Evolutionary conservation across 352 stramenopile species (phyloP).

Genomic region (Pythium phragmitis): DNA sequence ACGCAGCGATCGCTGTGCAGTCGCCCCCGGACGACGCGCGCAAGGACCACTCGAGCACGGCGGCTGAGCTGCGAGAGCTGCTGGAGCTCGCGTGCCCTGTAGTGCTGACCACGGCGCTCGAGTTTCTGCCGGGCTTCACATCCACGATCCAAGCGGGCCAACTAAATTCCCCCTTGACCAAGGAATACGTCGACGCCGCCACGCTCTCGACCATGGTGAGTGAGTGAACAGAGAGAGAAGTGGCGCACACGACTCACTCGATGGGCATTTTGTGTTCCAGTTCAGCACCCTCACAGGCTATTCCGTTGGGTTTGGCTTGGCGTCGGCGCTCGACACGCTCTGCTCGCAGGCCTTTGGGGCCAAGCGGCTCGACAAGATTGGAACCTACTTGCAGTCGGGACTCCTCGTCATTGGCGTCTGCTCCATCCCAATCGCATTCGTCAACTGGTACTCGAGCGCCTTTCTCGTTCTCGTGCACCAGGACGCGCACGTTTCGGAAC

Average conservation of each 20-base stretch:
- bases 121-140: constrained; percentile 55
- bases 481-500: constrained; percentile 39
- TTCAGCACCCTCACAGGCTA: constrained; percentile 69
- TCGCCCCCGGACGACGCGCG: not conserved
- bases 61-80: constrained; percentile 38
- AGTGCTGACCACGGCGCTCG: constrained; percentile 42
- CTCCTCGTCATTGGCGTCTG: constrained; percentile 46
- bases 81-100: constrained; percentile 49
- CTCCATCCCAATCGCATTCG: constrained; percentile 38
- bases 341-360: constrained; percentile 85
- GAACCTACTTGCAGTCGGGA: constrained; percentile 61
- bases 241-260: too few relatives aligned
- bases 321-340: constrained; percentile 86
- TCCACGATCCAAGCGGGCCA: constrained; percentile 69
- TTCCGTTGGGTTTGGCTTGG: constrained; percentile 59
- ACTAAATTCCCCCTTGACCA: constrained; percentile 45
- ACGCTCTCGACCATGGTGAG: constrained; percentile 69
- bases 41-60: constrained; percentile 19
- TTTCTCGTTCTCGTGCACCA: constrained; percentile 52
- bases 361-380: constrained; percentile 48
- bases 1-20: not conserved
- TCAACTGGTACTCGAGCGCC: constrained; percentile 50
- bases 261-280: constrained; percentile 15
- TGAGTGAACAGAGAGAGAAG: not conserved
- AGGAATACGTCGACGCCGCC: constrained; percentile 65